phyloP scores from a whole-genome alignment of 129 eudicot genomes.

The Ambrosia trifida region DNA sequence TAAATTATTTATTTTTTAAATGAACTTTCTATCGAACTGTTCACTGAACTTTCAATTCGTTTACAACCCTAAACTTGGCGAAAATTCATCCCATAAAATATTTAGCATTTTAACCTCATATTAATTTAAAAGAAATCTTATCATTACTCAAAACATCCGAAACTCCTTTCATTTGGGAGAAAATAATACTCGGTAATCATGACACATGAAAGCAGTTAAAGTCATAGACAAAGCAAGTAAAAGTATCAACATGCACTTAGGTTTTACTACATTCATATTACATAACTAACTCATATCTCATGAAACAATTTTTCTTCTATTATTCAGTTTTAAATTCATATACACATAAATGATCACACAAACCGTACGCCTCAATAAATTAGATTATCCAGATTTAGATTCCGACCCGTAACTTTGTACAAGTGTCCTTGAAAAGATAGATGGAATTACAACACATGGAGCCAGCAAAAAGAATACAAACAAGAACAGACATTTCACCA shows the following conservation, averaged over 20 bases:
- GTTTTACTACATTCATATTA: neutral
- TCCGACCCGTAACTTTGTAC: conserved; percentile 18
- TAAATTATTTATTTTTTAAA: too few relatives aligned
- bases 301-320: neutral
- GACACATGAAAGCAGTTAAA: neutral
- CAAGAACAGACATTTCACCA: conserved; percentile 22
- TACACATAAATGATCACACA: neutral
- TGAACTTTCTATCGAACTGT: too few relatives aligned
- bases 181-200: neutral
- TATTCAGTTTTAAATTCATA: neutral
- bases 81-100: neutral
- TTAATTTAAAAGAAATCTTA: neutral
- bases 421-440: conserved; percentile 15
- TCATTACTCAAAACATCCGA: conserved; percentile 1
- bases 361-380: conserved; percentile 3
- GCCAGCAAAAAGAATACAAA: conserved; percentile 25
- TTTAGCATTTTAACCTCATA: neutral
- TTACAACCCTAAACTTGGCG: too few relatives aligned
- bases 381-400: conserved; percentile 4
- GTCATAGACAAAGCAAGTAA: neutral
- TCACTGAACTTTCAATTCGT: too few relatives aligned
- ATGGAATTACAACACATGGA: conserved; percentile 26
- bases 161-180: neutral
- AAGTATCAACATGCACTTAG: neutral
- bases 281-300: neutral